A percentile compares a stretch with the other conserved stretches of the same genome.
phyloP scores from a whole-genome alignment of 805 yeast genomes.

The Lipomyces sp. region DNA sequence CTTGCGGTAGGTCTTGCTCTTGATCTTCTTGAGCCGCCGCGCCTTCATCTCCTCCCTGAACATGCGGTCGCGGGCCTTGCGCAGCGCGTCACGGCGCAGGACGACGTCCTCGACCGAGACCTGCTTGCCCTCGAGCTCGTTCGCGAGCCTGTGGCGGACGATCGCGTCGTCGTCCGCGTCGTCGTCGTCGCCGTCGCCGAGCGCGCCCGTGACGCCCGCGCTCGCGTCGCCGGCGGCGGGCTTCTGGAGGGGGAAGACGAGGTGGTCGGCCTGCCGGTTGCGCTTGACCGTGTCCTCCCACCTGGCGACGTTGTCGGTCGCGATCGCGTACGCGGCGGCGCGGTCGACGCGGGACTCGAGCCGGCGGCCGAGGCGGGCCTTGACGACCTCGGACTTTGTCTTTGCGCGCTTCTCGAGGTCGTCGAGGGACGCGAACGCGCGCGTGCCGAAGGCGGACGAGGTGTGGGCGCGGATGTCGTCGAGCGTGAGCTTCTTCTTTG shows the following conservation, averaged over 20 bases:
- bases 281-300: constrained; percentile 83
- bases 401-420: constrained; percentile 32
- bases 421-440: constrained; percentile 49
- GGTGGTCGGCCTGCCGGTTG: constrained; percentile 79
- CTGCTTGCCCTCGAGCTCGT: constrained; percentile 74
- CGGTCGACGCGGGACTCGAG: constrained; percentile 84
- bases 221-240: constrained; percentile 31
- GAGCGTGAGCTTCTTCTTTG: constrained; percentile 39
- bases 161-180: constrained; percentile 19
- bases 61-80: constrained; percentile 93
- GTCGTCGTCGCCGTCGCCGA: too few relatives aligned
- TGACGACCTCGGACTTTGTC: constrained; percentile 47
- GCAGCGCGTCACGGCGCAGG: constrained; percentile 73
- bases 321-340: constrained; percentile 82
- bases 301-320: constrained; percentile 78
- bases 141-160: constrained; percentile 56
- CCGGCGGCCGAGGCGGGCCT: constrained; percentile 81
- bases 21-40: constrained; percentile 87
- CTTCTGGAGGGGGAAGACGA: constrained; percentile 65
- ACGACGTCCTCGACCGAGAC: constrained; percentile 74
- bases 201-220: constrained; percentile 2
- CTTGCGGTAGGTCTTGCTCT: constrained; percentile 83
- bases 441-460: constrained; percentile 52
- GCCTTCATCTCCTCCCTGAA: constrained; percentile 92
- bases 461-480: constrained; percentile 67